Base-by-base conservation (phyloP, 176 grass and related monocot species). In the Coix lacrymajobi region DNA sequence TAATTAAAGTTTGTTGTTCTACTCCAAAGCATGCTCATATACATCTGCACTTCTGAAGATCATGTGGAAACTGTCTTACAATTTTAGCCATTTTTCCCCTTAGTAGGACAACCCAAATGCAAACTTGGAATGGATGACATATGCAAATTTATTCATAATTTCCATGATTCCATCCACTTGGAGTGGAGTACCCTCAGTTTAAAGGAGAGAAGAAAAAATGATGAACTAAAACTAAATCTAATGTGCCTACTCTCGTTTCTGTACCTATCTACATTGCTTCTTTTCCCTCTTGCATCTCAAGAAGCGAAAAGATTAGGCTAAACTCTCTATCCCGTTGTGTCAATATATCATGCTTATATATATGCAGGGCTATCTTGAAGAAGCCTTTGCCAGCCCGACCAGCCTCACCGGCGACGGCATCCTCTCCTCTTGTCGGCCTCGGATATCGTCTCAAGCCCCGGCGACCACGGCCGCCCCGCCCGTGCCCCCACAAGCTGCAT, bases 401-500 rank as follows among this genome's bases (percentile, higher is more conserved):
- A 85, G 76, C 39, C 74, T 81, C 80, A 82, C 87, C 41, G 79
- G 84, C 72, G 86, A 79, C 66, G 65, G 78, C 75, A 90, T 70
- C 84, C 32, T 83, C 71, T 88, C 48, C 24, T 82, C 65, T 39
- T 88, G n/a, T 24, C 77, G 22, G 75, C 79, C 90, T 97, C 94
- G 15, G 75, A 84, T 78, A 97, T 94, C 10, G 94, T 97, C 83
- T 97, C 92, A 5, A 97, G 90, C 62, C 71, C 82, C 14, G 94
- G 94, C 24, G 92, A 97, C 94, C 94, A 97, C 2, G 86, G 90
- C 83, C 83, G 48, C 72, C 87, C 85, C 62, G 86, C 90, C 20
- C 85, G 17, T 49, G 76, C 71, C 22, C 86, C 88, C 29, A 93
- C 94, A 22, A 97, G 86, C 80, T 92, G 94, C 51, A 82, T 85